Evolutionary conservation across 1,284 basidiomycete species (phyloP).

Genomic region (Apiotrichum gamsii): DNA sequence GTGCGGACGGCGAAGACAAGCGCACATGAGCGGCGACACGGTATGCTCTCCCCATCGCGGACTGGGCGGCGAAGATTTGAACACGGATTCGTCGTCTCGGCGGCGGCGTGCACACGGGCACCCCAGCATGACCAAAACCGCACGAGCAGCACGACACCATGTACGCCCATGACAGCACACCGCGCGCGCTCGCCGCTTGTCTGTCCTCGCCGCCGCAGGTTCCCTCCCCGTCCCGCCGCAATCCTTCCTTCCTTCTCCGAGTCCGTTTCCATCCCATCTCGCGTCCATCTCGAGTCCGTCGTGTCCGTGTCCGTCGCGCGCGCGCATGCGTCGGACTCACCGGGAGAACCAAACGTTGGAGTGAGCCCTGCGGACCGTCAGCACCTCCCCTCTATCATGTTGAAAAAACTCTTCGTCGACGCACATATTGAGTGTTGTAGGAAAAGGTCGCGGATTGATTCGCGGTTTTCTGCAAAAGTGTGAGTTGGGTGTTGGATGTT

Average conservation of each 20-base stretch:
- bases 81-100: too few species aligned
- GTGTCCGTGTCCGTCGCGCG: background rate
- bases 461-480: conserved; percentile 8
- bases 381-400: background rate
- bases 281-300: background rate
- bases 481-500: background rate
- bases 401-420: background rate
- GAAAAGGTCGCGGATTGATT: conserved; percentile 7
- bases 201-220: background rate
- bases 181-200: background rate
- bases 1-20: too few species aligned
- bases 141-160: too few species aligned
- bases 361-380: conserved; percentile 48
- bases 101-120: too few species aligned
- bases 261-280: background rate
- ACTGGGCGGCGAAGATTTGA: too few species aligned
- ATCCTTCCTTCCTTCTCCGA: too few species aligned
- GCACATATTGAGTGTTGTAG: conserved; percentile 12
- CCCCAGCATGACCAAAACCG: too few species aligned
- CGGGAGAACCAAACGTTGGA: conserved; percentile 50
- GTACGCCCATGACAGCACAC: too few species aligned
- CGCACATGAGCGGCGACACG: too few species aligned
- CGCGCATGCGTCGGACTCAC: conserved; percentile 32
- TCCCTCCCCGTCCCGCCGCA: background rate
- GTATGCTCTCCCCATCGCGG: too few species aligned